Evolutionary conservation across 768 basidiomycete genomes (phyloP).

Genomic region (Russula emetica): DNA sequence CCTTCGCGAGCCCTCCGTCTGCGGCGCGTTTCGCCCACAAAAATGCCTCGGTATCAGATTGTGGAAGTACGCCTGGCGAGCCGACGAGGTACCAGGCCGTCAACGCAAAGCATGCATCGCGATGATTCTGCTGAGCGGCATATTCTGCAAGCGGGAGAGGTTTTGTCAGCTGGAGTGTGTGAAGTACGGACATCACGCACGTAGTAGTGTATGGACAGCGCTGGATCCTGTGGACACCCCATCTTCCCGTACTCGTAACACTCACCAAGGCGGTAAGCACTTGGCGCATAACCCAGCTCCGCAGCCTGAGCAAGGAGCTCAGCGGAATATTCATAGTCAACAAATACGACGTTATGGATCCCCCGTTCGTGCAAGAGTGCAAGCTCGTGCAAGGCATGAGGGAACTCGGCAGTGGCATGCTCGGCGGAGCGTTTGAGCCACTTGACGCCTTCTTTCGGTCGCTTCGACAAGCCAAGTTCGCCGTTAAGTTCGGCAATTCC

Average conservation of each 20-base stretch:
- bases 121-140: constrained; percentile 94
- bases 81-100: constrained; percentile 99
- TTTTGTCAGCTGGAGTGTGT: neutral
- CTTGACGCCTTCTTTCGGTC: constrained; percentile 94
- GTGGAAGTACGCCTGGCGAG: constrained; percentile 93
- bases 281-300: constrained; percentile 94
- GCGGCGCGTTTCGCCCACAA: constrained; percentile 97
- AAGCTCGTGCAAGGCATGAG: constrained; percentile 92
- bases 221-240: constrained; percentile 96
- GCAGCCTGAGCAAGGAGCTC: constrained; percentile 93
- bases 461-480: constrained; percentile 78
- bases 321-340: constrained; percentile 91
- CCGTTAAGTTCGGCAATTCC: constrained; percentile 96
- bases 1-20: constrained; percentile 86
- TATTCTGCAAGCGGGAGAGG: constrained; percentile 56
- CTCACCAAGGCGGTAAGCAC: constrained; percentile 92
- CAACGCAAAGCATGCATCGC: constrained; percentile 95
- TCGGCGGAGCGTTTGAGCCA: constrained; percentile 98
- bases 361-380: constrained; percentile 94
- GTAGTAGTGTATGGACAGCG: constrained; percentile 97
- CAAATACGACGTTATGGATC: constrained; percentile 96
- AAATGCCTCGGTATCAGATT: constrained; percentile 97
- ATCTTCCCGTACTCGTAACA: constrained; percentile 99
- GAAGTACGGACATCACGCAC: constrained; percentile 47
- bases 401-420: constrained; percentile 90